These are phyloP conservation scores for Colletotrichum australisinense DNA, from an alignment of 2,329 filamentous ascomycete genomes.

Conservation along the genomic window DNA sequence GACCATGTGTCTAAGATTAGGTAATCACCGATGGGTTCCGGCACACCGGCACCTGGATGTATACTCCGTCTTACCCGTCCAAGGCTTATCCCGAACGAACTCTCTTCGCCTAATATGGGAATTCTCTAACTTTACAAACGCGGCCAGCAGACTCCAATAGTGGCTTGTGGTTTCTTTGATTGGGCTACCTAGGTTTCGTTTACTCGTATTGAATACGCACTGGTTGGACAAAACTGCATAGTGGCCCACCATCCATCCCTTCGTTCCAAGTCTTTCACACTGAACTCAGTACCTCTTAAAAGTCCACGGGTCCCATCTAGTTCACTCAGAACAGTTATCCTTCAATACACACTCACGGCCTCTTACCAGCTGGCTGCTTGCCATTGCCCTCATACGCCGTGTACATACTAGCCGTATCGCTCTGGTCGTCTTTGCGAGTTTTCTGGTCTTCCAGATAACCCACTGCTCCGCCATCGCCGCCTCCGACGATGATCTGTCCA, in stretches of 20 bases:
- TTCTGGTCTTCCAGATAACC: slow-evolving; percentile 39
- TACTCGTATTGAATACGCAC: background rate
- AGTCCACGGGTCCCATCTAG: background rate
- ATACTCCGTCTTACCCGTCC: background rate
- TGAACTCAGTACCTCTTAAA: background rate
- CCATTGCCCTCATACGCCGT: slow-evolving; percentile 44
- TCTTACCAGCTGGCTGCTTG: slow-evolving; percentile 43
- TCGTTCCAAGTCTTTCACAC: background rate
- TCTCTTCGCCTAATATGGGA: background rate
- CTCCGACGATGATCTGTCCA: slow-evolving; percentile 79
- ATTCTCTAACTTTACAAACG: background rate
- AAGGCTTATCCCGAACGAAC: background rate
- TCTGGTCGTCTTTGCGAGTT: slow-evolving; percentile 27
- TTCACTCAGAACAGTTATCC: background rate
- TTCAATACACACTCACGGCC: slow-evolving; percentile 8
- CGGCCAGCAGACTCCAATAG: background rate
- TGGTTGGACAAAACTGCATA: background rate
- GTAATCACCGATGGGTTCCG: background rate
- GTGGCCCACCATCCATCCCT: background rate
- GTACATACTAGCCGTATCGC: slow-evolving; percentile 42
- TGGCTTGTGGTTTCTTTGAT: background rate
- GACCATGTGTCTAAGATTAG: background rate
- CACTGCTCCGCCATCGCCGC: slow-evolving; percentile 58
- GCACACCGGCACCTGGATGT: background rate
- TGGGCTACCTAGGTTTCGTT: background rate